Base-by-base conservation (phyloP, 768 basidiomycete species). In the Mycena rebaudengoi region DNA sequence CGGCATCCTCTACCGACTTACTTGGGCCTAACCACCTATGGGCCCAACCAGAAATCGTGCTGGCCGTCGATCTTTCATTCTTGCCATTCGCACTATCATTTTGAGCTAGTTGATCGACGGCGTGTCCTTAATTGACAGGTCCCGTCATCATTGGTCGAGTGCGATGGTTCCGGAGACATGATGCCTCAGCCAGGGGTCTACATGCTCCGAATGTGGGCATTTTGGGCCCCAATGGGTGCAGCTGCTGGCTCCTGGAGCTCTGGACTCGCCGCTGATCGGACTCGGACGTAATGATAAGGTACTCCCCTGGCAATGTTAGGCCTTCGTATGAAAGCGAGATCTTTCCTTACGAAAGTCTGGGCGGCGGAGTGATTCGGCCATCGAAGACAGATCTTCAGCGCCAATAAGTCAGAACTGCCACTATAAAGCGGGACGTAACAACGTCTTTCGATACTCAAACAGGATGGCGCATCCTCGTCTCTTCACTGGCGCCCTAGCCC, bases 81-180 rank as follows among this genome's bases (percentile, higher is more conserved):
- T n/a, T n/a, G n/a, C n/a, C n/a, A n/a, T n/a, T n/a, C n/a, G n/a
- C n/a, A n/a, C n/a, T n/a, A n/a, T n/a, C n/a, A n/a, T n/a, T n/a
- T n/a, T n/a, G n/a, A n/a, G n/a, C n/a, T n/a, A n/a, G n/a, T n/a
- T n/a, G n/a, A n/a, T n/a, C 35, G 35, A 10, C 18, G 35, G 10
- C 8, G 12, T 13, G 3, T 13, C 23, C 26, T 51, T 0, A 18
- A 28, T 20, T 60, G 64, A 52, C 58, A 60, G 52, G 64, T 60
- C 63, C 57, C 57, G 63, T 64, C 57, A 64, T 60, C 48, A 52
- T 55, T 30, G 45, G 29, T 51, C 13, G 14, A 45, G 13, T 48
- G 43, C 56, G 65, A 67, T 57, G 43, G 46, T 61, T 67, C 59
- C 66, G 66, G 59, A 49, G 21, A 64, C 59, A 68, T 68, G 62